These are phyloP conservation scores for Vickermania spadyakhi DNA, from an alignment of 208 protist genomes.

Conservation along the genomic window DNA sequence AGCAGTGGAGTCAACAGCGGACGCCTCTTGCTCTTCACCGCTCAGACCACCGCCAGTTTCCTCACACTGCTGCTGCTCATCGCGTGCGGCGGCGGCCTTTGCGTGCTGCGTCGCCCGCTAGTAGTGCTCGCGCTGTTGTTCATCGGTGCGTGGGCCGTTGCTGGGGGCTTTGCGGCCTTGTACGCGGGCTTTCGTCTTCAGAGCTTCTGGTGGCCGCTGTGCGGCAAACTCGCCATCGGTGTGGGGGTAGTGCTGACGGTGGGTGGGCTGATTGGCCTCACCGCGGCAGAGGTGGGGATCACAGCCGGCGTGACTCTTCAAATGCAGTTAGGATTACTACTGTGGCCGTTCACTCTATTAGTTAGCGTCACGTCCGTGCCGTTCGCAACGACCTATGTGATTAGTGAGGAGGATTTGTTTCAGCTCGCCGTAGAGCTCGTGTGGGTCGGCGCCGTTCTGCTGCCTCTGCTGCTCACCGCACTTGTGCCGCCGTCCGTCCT, in stretches of 20 bases:
- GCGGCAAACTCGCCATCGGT: not conserved
- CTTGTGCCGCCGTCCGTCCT: not conserved
- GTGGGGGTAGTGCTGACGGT: not conserved
- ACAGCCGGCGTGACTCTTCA: not conserved
- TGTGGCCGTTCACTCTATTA: not conserved
- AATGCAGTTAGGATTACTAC: not conserved
- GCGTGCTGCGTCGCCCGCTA: slow-evolving; percentile 1
- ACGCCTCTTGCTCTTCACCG: not conserved
- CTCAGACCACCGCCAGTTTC: not conserved
- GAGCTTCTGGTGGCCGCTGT: not conserved
- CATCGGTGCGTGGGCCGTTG: not conserved
- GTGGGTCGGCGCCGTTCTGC: not conserved
- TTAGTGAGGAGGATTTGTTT: not conserved
- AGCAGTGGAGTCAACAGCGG: not conserved
- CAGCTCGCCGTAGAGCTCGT: not conserved
- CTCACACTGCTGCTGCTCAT: slow-evolving; percentile 6
- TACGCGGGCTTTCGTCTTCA: not conserved
- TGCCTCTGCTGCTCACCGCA: not conserved
- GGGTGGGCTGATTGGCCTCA: not conserved
- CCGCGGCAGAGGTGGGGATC: not conserved
- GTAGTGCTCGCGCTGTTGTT: slow-evolving; percentile 1
- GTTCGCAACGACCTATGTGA: not conserved
- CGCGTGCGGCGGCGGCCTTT: not conserved
- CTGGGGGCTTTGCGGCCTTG: not conserved
- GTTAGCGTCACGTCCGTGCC: not conserved